phyloP scores from a whole-genome alignment of 306 rosid species.

The Quercus suber region DNA sequence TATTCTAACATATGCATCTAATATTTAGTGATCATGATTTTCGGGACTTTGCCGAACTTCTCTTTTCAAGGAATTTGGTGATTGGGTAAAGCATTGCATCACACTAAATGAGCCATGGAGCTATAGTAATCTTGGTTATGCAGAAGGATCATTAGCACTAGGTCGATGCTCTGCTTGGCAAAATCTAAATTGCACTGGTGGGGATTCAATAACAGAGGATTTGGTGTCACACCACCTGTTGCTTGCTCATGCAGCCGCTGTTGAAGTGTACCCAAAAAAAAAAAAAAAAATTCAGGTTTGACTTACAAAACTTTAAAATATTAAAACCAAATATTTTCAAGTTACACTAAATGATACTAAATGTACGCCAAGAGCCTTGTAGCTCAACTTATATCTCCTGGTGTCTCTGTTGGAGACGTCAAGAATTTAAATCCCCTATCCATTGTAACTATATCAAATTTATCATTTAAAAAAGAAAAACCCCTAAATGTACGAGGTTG shows the following conservation, averaged over 20 bases:
- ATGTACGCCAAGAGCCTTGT: not conserved
- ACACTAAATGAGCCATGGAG: conserved; percentile 51
- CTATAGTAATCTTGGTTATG: conserved; percentile 29
- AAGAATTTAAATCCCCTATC: too few relatives aligned
- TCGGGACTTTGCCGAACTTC: conserved; percentile 47
- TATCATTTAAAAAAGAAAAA: too few relatives aligned
- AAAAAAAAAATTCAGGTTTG: conserved; percentile 22
- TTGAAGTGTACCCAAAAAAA: conserved; percentile 27
- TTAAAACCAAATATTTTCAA: not conserved
- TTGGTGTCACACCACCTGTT: conserved; percentile 47
- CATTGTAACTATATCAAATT: too few relatives aligned
- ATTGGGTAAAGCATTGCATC: conserved; percentile 60
- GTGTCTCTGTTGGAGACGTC: too few relatives aligned
- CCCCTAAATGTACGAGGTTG: too few relatives aligned
- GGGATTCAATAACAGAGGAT: conserved; percentile 53
- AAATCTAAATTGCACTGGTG: conserved; percentile 37
- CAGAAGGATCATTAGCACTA: conserved; percentile 4
- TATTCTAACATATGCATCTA: too few relatives aligned
- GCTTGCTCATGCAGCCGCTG: conserved; percentile 64
- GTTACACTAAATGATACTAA: not conserved
- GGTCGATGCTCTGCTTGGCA: conserved; percentile 48
- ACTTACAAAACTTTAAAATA: not conserved
- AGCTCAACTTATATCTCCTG: too few relatives aligned
- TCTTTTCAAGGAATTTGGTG: conserved; percentile 51
- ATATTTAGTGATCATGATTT: conserved; percentile 35